Percentiles rank a stretch among this genome's conserved stretches.
phyloP scores from a whole-genome alignment of 2,329 filamentous ascomycete genomes.

The Aspergillus pseudoglaucus region DNA sequence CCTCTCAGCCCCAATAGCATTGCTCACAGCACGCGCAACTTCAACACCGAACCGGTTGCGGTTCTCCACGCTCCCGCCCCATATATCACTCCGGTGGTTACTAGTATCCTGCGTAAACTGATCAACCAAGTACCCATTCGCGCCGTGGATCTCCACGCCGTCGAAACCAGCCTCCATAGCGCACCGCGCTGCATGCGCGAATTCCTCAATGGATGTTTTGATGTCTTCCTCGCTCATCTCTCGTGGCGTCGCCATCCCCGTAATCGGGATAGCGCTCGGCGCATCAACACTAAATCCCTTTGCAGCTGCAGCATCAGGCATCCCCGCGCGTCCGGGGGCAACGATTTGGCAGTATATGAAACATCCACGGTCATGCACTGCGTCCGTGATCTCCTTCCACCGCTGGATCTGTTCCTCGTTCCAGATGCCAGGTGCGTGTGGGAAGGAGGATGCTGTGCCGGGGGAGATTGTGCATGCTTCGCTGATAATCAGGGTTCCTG shows the following conservation, averaged over 20 bases:
- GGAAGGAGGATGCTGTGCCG: slow-evolving; percentile 37
- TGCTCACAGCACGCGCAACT: slow-evolving; percentile 37
- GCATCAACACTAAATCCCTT: not conserved
- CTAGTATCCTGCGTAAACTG: slow-evolving; percentile 43
- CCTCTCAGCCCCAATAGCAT: slow-evolving; percentile 36
- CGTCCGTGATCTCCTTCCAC: slow-evolving; percentile 55
- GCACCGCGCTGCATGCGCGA: slow-evolving; percentile 37
- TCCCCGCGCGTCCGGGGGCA: slow-evolving; percentile 50
- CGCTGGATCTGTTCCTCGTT: slow-evolving; percentile 46
- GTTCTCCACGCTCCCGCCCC: slow-evolving; percentile 45
- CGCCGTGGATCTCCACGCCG: slow-evolving; percentile 44
- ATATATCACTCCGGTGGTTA: slow-evolving; percentile 44
- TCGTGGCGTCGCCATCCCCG: slow-evolving; percentile 22
- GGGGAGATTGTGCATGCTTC: slow-evolving; percentile 49
- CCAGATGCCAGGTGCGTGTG: slow-evolving; percentile 51
- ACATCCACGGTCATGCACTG: slow-evolving; percentile 53
- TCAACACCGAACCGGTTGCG: slow-evolving; percentile 49
- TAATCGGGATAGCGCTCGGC: slow-evolving; percentile 30
- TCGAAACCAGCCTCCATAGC: slow-evolving; percentile 50
- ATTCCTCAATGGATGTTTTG: slow-evolving; percentile 31
- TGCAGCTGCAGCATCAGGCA: slow-evolving; percentile 9
- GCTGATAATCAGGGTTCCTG: slow-evolving; percentile 50
- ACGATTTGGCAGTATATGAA: slow-evolving; percentile 57
- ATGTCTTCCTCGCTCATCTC: slow-evolving; percentile 36
- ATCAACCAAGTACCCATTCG: slow-evolving; percentile 45